Evolutionary conservation across 371 early-diverging fungal species (phyloP).

Genomic region (Rhizopus sp.): DNA sequence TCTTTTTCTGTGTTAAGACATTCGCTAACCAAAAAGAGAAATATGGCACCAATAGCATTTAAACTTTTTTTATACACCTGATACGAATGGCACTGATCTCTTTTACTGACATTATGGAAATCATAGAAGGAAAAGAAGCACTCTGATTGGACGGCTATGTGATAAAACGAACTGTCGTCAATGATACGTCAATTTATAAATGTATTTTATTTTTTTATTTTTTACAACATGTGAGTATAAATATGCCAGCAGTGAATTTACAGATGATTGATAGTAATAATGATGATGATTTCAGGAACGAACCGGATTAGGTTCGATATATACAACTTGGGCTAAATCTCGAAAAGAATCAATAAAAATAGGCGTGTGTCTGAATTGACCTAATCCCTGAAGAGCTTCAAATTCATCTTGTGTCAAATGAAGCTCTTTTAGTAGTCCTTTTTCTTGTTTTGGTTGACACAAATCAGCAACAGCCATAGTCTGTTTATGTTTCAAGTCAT

Average conservation of each 20-base stretch:
- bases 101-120: too few species aligned
- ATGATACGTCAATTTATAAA: too few species aligned
- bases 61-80: too few species aligned
- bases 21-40: too few species aligned
- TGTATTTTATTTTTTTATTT: too few species aligned
- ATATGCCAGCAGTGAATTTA: not conserved
- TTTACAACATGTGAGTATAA: not conserved
- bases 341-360: conserved; percentile 39
- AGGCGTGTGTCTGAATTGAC: conserved; percentile 35
- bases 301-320: conserved; percentile 29
- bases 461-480: not conserved
- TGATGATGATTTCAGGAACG: conserved; percentile 12
- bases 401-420: conserved; percentile 46
- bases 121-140: too few species aligned
- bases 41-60: too few species aligned
- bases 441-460: conserved; percentile 10
- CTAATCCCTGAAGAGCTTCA: conserved; percentile 50
- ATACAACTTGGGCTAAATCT: conserved; percentile 28
- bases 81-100: too few species aligned
- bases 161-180: too few species aligned
- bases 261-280: not conserved
- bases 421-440: conserved; percentile 21
- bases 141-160: too few species aligned
- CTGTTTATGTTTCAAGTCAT: conserved; percentile 5
- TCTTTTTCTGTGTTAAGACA: too few species aligned